Percentiles rank a stretch among this genome's conserved stretches.
Evolutionary conservation across 2,329 filamentous ascomycete species (phyloP).

Genomic region (Botryotinia globosa): DNA sequence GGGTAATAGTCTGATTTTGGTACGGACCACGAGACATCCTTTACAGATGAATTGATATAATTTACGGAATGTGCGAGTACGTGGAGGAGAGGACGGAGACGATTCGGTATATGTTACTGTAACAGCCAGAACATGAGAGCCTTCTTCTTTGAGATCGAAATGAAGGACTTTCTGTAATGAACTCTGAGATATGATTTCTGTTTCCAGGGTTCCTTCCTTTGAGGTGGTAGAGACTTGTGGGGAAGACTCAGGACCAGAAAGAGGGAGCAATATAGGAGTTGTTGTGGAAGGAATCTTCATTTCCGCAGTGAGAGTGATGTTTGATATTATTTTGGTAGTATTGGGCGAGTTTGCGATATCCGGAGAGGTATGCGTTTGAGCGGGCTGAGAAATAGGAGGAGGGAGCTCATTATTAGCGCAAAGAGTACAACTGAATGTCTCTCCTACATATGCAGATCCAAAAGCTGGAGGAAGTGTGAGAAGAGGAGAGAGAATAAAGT

Average conservation of each 20-base stretch:
- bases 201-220: not conserved
- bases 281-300: conserved; percentile 81
- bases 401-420: conserved; percentile 87
- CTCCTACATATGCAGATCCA: conserved; percentile 91
- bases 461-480: conserved; percentile 88
- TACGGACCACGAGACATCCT: conserved; percentile 82
- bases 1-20: conserved; percentile 67
- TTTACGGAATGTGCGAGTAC: conserved; percentile 76
- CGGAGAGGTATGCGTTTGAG: not conserved
- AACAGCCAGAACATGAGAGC: conserved; percentile 87
- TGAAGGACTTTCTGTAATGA: conserved; percentile 72
- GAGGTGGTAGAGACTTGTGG: conserved; percentile 19
- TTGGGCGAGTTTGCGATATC: conserved; percentile 33
- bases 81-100: conserved; percentile 50
- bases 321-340: conserved; percentile 55
- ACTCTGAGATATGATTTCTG: not conserved
- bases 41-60: conserved; percentile 96
- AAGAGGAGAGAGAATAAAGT: conserved; percentile 56
- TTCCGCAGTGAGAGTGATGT: conserved; percentile 81
- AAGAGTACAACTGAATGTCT: conserved; percentile 90
- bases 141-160: conserved; percentile 91
- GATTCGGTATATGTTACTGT: conserved; percentile 94
- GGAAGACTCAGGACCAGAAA: conserved; percentile 40
- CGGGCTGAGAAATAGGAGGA: conserved; percentile 27
- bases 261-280: conserved; percentile 60